Evolutionary conservation across 108 stramenopile genomes (phyloP), one percentile per base, ranked within the genome.

Genomic region (Mediolabrus comicus): DNA sequence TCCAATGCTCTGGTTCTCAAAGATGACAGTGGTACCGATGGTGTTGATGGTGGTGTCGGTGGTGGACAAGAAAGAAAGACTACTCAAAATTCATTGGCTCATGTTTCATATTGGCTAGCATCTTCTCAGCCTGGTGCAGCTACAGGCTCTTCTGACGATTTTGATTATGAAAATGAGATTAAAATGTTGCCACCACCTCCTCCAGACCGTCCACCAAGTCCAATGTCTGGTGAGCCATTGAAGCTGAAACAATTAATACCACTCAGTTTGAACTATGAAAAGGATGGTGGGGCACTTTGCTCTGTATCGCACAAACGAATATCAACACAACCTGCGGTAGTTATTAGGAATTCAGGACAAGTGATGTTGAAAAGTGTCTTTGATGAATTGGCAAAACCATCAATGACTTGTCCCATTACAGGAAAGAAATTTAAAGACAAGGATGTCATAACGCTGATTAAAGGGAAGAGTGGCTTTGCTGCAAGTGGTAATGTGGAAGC

Each of bases 101-200:
- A 75, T 46, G 78, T 87, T 16, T 84, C 83, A 39, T 96, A 86
- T 54, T 97, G 96, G 96, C 71, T 97, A 25, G 63, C 92, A 24
- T 80, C 91, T 25, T 85, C 83, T 27, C 88, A 88, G 46, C 96
- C 96, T 6, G 72, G 71, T 49, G 62, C 32, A 30, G 36, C 55
- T 11, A 36, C 11, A 3, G 62, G 25, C 17, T 38, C 51, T 11
- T 34, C 35, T 38, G 62, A 19, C 24, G 77, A 55, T 8, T 73
- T 73, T 49, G 72, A 79, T 32, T 72, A 73, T 32, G 75, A 65
- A 43, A 58, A 53, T 7, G 61, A 71, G 36, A 46, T 65, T 2
- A 41, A 51, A 14, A 51, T 72, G n/a, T 31, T 39, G 0, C 75
- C 71, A 14, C 39, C 71, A 9, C 69, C 67, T 5, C 88, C 88